Conservation (phyloP, 768 basidiomycete species). For the Lyophyllum semitale region DNA sequence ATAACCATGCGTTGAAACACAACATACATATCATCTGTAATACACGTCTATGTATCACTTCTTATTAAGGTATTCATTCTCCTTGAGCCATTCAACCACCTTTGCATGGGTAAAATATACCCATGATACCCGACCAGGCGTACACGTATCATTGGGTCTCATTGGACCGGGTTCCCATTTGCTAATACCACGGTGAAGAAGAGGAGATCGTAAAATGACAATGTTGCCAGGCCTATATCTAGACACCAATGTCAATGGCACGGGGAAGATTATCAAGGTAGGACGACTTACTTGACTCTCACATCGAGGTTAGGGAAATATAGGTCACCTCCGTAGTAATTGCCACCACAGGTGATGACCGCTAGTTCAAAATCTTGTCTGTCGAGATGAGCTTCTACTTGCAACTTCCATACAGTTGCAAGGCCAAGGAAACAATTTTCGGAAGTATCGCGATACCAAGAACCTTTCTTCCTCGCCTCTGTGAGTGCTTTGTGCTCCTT, state of each 20-base stretch:
- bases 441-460: not conserved
- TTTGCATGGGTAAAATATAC: not conserved
- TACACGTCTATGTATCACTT: too few species aligned
- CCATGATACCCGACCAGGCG: not conserved
- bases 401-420: not conserved
- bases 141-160: not conserved
- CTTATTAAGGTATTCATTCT: not conserved
- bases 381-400: not conserved
- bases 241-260: not conserved
- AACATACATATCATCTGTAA: too few species aligned
- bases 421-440: not conserved
- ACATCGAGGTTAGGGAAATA: not conserved
- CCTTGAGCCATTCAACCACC: not conserved
- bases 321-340: not conserved
- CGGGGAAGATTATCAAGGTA: too few species aligned
- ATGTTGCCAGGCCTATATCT: not conserved
- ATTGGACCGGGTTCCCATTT: not conserved
- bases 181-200: not conserved
- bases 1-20: too few species aligned
- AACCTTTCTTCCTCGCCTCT: not conserved
- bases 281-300: not conserved
- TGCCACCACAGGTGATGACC: not conserved
- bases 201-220: not conserved
- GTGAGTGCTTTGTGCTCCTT: not conserved
- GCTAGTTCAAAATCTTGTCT: not conserved